Evolutionary conservation across 164 flowering plant genomes (phyloP), one percentile per base, ranked within the genome.

Genomic region (Euptelea pleiosperma): DNA sequence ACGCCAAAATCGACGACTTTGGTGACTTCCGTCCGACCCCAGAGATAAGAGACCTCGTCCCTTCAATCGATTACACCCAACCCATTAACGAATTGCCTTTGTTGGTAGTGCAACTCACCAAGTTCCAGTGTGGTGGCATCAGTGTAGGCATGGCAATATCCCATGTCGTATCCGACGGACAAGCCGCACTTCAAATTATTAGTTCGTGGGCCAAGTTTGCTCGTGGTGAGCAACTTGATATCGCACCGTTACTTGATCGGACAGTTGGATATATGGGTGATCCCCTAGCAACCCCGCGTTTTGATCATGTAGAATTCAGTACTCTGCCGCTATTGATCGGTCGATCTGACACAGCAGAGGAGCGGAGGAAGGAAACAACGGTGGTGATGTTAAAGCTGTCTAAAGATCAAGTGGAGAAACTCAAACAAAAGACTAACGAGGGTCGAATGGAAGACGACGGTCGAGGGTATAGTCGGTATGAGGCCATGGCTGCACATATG

Each of bases 131-230:
- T 56, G 83, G 84, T 14, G 83, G 80, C 0, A 29, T 74, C 33
- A 44, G 71, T 45, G 47, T 80, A 2, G 48, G 79, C 40, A 1
- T 65, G 1, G 50, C 47, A 0, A 47, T 75, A 16, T 73, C 78
- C 6, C 88, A 83, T 28, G 66, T 61, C 1, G 68, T 79, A 0
- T 74, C 26, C 0, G 85, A 83, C 19, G 83, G 85, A 1, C 67
- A 44, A 8, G 61, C 78, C 11, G 71, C 75, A 0, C 53, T 77
- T 6, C 76, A 74, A 44, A 77, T 83, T n/a, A n/a, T n/a, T n/a
- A n/a, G n/a, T n/a, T n/a, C n/a, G n/a, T n/a, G n/a, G n/a, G n/a
- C n/a, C n/a, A 64, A 78, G 42, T 36, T 79, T 14, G 69, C 79
- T 19, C 77, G 84, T 2, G 82, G 81, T 2, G 71, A 72, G 61